phyloP scores from a whole-genome alignment of 257 asterid species.

The Nicotiana noctiflora region DNA sequence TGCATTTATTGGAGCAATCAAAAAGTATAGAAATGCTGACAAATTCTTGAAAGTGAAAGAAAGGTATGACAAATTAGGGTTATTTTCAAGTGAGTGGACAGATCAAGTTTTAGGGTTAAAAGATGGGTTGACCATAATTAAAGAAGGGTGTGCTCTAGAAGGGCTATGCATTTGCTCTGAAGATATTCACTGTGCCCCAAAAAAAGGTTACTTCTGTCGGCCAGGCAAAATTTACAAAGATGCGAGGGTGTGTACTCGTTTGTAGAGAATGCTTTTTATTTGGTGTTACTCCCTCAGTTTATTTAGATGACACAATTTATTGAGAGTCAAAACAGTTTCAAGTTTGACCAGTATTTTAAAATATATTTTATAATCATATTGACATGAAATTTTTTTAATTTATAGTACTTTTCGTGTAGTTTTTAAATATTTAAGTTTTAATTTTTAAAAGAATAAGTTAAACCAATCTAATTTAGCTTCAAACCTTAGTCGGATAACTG shows the following conservation, averaged over 20 bases:
- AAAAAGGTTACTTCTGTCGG: conserved; percentile 18
- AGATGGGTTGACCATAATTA: conserved; percentile 7
- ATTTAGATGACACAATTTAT: too few relatives aligned
- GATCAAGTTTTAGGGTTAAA: conserved; percentile 22
- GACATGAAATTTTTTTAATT: too few relatives aligned
- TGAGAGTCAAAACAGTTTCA: too few relatives aligned
- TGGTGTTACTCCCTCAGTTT: too few relatives aligned
- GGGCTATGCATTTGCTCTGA: conserved; percentile 24
- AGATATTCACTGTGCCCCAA: conserved; percentile 27
- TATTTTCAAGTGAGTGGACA: conserved; percentile 27
- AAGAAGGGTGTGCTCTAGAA: conserved; percentile 23
- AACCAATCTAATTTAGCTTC: too few relatives aligned
- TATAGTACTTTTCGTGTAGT: too few relatives aligned
- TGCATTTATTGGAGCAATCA: conserved; percentile 18
- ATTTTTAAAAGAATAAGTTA: too few relatives aligned
- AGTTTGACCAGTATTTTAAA: too few relatives aligned
- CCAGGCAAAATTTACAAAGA: conserved; percentile 22
- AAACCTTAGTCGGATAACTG: too few relatives aligned
- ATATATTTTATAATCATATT: too few relatives aligned
- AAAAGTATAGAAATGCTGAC: conserved; percentile 10
- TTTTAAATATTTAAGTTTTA: too few relatives aligned
- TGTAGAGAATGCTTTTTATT: background rate
- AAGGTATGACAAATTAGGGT: conserved; percentile 11
- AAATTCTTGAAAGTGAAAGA: conserved; percentile 22
- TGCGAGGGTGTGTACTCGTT: conserved; percentile 19